Percentiles rank a stretch among this genome's conserved stretches.
Conservation (phyloP, 495 filamentous ascomycete species). For the Extremus antarcticus region DNA sequence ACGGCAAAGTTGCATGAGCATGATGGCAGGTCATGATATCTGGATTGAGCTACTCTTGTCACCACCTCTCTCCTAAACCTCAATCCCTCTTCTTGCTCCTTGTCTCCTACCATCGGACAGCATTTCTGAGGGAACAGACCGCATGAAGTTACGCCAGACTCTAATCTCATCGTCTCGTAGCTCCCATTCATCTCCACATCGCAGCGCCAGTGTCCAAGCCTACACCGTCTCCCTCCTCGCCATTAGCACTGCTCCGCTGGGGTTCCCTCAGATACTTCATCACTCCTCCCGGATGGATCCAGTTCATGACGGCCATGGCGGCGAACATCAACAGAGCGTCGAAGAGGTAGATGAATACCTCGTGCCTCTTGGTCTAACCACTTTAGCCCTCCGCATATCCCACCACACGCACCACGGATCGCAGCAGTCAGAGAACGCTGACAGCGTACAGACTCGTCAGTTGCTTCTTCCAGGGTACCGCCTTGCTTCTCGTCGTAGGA, state of each 20-base stretch:
- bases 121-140: no score
- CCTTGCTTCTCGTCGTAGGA: not conserved
- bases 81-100: no score
- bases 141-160: no score
- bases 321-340: constrained; percentile 13
- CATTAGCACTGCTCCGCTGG: no score
- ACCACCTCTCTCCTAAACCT: no score
- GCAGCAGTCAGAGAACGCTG: constrained; percentile 29
- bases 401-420: constrained; percentile 35
- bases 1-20: no score
- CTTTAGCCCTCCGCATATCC: constrained; percentile 24
- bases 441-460: constrained; percentile 31
- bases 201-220: not conserved
- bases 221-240: not conserved
- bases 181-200: not conserved
- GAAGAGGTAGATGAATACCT: constrained; percentile 11
- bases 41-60: no score
- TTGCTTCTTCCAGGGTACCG: constrained; percentile 9
- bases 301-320: constrained; percentile 7
- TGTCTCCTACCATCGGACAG: no score
- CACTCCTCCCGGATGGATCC: constrained; percentile 14
- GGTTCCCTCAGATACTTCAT: not conserved
- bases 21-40: no score
- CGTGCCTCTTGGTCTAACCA: constrained; percentile 4
- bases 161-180: not conserved